phyloP scores from a whole-genome alignment of 495 filamentous ascomycete species.

The Aspergillus sclerotioniger region DNA sequence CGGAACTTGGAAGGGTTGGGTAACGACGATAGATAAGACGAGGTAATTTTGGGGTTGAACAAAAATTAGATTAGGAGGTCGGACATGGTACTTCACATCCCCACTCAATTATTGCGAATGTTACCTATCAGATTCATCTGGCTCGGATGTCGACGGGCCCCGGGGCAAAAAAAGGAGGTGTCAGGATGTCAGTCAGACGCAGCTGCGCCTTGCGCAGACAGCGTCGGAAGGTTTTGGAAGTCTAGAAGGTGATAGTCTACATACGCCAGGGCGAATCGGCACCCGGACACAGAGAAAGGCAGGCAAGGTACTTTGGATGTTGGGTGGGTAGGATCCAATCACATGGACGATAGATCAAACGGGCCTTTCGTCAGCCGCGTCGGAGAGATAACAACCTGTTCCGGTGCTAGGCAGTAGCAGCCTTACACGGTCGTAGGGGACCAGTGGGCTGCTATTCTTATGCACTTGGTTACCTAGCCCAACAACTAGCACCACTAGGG shows the following conservation, averaged over 20 bases:
- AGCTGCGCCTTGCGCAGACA: neutral
- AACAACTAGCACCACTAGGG: neutral
- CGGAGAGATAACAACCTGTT: conserved; percentile 20
- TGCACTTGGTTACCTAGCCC: neutral
- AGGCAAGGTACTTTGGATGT: neutral
- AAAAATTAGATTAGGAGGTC: too few relatives aligned
- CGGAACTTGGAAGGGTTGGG: too few relatives aligned
- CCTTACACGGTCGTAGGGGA: neutral
- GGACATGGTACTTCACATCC: too few relatives aligned
- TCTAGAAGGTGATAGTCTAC: neutral
- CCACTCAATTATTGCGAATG: too few relatives aligned
- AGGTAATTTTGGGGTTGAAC: too few relatives aligned
- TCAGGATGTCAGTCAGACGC: neutral
- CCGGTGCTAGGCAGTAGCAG: conserved; percentile 6
- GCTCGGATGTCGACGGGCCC: too few relatives aligned
- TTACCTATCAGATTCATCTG: too few relatives aligned
- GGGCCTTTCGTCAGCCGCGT: conserved; percentile 15
- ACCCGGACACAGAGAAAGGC: neutral
- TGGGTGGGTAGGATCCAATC: conserved; percentile 11
- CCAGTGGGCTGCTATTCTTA: neutral
- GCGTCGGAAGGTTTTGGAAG: neutral
- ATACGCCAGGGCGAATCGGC: neutral
- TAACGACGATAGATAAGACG: too few relatives aligned
- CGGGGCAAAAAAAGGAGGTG: neutral
- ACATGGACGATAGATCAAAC: conserved; percentile 21